Evolutionary conservation across 768 basidiomycete species (phyloP).

Genomic region (Tephrocybe sp.): DNA sequence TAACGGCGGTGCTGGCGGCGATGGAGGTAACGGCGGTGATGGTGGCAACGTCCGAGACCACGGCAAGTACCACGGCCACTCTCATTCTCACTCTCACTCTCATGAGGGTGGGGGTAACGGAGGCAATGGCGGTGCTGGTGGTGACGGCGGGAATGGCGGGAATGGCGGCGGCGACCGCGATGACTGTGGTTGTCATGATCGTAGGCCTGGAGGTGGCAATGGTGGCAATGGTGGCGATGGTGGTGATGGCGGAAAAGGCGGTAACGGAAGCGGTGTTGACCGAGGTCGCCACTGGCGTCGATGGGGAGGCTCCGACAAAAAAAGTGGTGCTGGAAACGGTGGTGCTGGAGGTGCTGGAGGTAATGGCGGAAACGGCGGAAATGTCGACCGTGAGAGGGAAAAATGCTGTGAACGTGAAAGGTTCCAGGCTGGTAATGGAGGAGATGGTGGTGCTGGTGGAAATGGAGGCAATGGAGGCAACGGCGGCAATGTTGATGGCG

Average conservation of each 20-base stretch:
- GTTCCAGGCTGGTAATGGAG: too few species aligned
- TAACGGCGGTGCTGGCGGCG: conserved; percentile 2
- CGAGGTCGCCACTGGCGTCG: neutral
- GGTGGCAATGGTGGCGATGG: neutral
- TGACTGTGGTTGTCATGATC: neutral
- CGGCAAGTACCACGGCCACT: neutral
- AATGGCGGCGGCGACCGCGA: neutral
- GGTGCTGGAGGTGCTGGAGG: neutral
- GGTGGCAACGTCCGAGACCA: neutral
- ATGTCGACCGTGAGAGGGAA: neutral
- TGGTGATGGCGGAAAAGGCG: neutral
- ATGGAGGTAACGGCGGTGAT: neutral
- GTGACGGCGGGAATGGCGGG: conserved; percentile 1
- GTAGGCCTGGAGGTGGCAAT: neutral
- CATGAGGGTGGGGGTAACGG: neutral
- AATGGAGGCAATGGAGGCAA: too few species aligned
- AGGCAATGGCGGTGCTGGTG: conserved; percentile 1
- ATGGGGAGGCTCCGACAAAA: too few species aligned
- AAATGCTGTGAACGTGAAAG: too few species aligned
- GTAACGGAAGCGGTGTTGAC: neutral
- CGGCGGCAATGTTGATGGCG: neutral
- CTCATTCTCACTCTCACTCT: too few species aligned
- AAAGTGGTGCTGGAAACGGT: neutral
- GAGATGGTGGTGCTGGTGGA: too few species aligned
- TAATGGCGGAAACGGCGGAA: neutral